These are phyloP conservation scores for Chalara sp. DNA, from an alignment of 2,329 filamentous ascomycete species.

Conservation along the genomic window DNA sequence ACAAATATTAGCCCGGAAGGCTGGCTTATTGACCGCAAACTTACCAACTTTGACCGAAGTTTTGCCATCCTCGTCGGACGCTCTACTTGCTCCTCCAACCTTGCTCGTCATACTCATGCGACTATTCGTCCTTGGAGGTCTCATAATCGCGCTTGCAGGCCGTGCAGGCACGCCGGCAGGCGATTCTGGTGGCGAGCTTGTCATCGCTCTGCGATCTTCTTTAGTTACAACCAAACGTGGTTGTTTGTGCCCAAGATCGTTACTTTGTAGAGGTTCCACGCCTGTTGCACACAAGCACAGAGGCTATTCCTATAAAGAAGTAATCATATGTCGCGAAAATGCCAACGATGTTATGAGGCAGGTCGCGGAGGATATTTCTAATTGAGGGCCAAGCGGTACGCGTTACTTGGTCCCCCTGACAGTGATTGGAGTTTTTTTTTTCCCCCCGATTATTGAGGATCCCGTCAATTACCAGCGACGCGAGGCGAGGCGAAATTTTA, in stretches of 20 bases:
- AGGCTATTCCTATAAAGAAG: neutral
- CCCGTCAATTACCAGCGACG: too few relatives aligned
- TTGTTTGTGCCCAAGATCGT: neutral
- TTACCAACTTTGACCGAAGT: constrained; percentile 95
- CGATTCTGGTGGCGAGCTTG: constrained; percentile 64
- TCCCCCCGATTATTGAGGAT: too few relatives aligned
- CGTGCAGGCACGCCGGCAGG: constrained; percentile 52
- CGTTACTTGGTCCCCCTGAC: too few relatives aligned
- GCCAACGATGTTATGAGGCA: neutral
- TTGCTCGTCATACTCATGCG: constrained; percentile 81
- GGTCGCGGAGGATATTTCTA: neutral
- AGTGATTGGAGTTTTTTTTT: too few relatives aligned
- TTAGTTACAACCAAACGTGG: constrained; percentile 27
- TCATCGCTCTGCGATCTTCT: constrained; percentile 41
- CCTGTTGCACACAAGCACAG: neutral
- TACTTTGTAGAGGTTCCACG: neutral
- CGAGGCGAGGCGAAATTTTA: too few relatives aligned
- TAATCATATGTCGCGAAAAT: constrained; percentile 4
- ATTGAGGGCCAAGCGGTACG: too few relatives aligned
- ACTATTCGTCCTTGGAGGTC: constrained; percentile 70
- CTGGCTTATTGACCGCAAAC: constrained; percentile 70
- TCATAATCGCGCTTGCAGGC: constrained; percentile 76
- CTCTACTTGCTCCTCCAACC: constrained; percentile 66
- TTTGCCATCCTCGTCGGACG: constrained; percentile 82
- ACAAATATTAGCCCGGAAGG: constrained; percentile 6